These are phyloP conservation scores for Aspergillus pseudotamarii DNA, from an alignment of 2,329 filamentous ascomycete genomes.

Conservation along the genomic window DNA sequence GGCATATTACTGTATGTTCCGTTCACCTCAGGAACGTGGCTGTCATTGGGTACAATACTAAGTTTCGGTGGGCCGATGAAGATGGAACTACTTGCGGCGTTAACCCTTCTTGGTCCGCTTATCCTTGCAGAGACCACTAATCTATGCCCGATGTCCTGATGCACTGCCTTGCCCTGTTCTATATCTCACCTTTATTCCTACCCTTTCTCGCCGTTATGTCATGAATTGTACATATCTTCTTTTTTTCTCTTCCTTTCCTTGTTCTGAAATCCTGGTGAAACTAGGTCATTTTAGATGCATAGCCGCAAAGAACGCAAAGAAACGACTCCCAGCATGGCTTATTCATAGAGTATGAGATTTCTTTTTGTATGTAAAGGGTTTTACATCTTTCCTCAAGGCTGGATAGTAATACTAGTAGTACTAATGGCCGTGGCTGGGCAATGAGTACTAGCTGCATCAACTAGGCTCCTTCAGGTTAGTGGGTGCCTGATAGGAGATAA, in stretches of 20 bases:
- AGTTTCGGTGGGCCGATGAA: not conserved
- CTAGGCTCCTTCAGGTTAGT: constrained; percentile 9
- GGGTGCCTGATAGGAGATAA: constrained; percentile 8
- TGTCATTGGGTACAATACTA: not conserved
- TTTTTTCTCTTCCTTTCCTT: not conserved
- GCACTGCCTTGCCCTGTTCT: not conserved
- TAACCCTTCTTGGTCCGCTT: constrained; percentile 1
- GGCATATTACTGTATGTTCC: not conserved
- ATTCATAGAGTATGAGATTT: constrained; percentile 12
- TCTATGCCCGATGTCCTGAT: not conserved
- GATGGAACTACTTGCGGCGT: not conserved
- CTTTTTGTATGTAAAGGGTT: not conserved
- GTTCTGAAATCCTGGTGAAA: constrained; percentile 6
- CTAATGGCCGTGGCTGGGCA: no score
- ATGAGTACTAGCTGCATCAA: not conserved
- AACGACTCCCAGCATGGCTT: constrained; percentile 18
- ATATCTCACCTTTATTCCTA: not conserved
- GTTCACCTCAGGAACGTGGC: not conserved
- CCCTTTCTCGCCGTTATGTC: constrained; percentile 21
- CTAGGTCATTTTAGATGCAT: constrained; percentile 2
- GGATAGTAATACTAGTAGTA: no score
- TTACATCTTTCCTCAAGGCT: not conserved
- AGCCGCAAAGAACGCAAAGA: constrained; percentile 28
- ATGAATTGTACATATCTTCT: constrained; percentile 38
- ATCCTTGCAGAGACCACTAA: not conserved